These are phyloP conservation scores for Aspergillus unguis DNA, from an alignment of 2,329 filamentous ascomycete genomes.

Conservation along the genomic window DNA sequence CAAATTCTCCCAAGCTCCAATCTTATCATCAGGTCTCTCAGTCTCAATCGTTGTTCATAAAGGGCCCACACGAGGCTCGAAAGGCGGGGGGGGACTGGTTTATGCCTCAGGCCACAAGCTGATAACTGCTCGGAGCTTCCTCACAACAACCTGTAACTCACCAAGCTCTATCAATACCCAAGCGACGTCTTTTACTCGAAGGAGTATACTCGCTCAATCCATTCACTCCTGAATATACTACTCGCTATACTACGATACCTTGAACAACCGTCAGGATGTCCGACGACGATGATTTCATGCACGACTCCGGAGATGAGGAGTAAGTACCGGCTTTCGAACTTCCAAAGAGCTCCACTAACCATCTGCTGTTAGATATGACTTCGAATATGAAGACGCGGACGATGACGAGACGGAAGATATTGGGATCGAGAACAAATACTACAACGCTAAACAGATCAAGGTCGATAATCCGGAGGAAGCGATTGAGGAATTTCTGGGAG, in stretches of 20 bases:
- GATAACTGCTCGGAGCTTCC: background rate
- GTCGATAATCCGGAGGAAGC: conserved; percentile 79
- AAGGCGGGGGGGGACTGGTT: background rate
- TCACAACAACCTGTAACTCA: background rate
- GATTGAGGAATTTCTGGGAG: conserved; percentile 85
- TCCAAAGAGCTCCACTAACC: conserved; percentile 16
- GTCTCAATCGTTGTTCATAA: background rate
- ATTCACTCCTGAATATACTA: too few species aligned
- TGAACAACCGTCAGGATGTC: conserved; percentile 55
- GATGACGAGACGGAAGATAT: conserved; percentile 85
- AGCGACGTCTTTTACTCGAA: background rate
- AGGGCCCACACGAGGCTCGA: conserved; percentile 4
- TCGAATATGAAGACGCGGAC: conserved; percentile 94
- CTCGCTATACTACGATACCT: too few species aligned
- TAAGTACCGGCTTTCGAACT: conserved; percentile 44
- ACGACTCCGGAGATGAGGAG: conserved; percentile 84
- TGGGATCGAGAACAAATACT: conserved; percentile 99
- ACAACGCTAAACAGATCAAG: conserved; percentile 98
- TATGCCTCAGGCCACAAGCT: background rate
- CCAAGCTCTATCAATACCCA: background rate
- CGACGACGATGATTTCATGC: conserved; percentile 88
- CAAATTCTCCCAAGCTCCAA: background rate
- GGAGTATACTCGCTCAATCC: background rate
- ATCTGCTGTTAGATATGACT: conserved; percentile 67
- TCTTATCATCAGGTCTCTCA: background rate